Evolutionary conservation across 331 rosid genomes (phyloP).

Genomic region (Telfairia occidentalis): DNA sequence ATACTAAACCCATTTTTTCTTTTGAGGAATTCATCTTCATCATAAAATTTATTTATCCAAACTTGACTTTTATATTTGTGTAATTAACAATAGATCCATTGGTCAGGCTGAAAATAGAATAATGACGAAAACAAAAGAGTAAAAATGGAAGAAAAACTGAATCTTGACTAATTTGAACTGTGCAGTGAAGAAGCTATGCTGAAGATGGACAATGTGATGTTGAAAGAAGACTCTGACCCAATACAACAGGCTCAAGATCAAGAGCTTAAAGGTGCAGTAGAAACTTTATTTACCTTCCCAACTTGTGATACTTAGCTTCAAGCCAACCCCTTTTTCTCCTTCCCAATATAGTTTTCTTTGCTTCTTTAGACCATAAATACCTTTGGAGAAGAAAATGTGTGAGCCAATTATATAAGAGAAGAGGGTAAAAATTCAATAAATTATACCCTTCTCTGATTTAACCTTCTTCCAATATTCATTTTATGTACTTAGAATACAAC

Average conservation of each 20-base stretch:
- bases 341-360: not conserved
- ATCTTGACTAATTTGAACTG: not conserved
- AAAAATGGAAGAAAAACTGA: not conserved
- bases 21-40: no score
- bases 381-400: not conserved
- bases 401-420: not conserved
- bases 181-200: slow-evolving; percentile 49
- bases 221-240: slow-evolving; percentile 33
- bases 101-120: not conserved
- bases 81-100: no score
- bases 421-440: not conserved
- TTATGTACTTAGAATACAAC: not conserved
- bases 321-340: not conserved
- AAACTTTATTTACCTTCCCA: slow-evolving; percentile 56
- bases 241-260: slow-evolving; percentile 42
- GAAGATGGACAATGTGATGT: slow-evolving; percentile 18
- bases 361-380: not conserved
- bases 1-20: no score
- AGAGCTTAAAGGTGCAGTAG: slow-evolving; percentile 56
- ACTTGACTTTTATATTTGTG: not conserved
- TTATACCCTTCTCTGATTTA: not conserved
- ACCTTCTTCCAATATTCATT: not conserved
- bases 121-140: not conserved
- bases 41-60: no score
- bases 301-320: slow-evolving; percentile 31